Evolutionary conservation across 495 filamentous ascomycete genomes (phyloP), one percentile per base, ranked within the genome.

Genomic region (Tuber melanosporum): DNA sequence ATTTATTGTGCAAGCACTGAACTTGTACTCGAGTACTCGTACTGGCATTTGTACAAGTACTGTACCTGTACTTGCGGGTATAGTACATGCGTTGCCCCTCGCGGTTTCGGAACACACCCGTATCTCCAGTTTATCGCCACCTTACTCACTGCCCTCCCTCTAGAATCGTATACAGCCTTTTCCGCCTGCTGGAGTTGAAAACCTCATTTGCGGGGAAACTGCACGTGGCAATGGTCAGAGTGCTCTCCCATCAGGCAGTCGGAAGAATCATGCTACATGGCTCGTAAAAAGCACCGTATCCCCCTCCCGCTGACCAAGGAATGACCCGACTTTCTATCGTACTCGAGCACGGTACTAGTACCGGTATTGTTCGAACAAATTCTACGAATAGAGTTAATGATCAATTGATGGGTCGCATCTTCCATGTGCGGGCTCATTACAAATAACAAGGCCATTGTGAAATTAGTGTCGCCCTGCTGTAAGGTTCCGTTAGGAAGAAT

Each of bases 191-290:
- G 8, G n/a, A 62, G n/a, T 62, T 15, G 57, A 15, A 66, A 32
- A 66, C 57, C 26, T 66, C 57, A n/a, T 66, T 66, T 66, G 57
- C 57, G 57, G 57, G 57, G 57, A 66, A 66, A 66, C 10, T 66
- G 57, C 57, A 66, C 57, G 57, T 66, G 57, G 52, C 57, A 15
- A 66, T 32, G 10, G 26, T 66, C 14, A 26, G 26, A 17, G 57
- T 66, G 57, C 57, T 32, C 26, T 32, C 57, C n/a, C 9, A 17
- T 66, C 26, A 12, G 57, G 26, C 49, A 57, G 49, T n/a, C 49
- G 22, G 22, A 57, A n/a, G 49, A 57, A 57, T 57, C 20, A n/a
- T n/a, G 46, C 2, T 57, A 57, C 49, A 26, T 26, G 3, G 3
- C 49, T n/a, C n/a, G 49, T 26, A 57, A 22, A 22, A 4, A 5